These are phyloP conservation scores for Aurifilum marmelostoma DNA, from an alignment of 2,329 filamentous ascomycete genomes.

Conservation along the genomic window DNA sequence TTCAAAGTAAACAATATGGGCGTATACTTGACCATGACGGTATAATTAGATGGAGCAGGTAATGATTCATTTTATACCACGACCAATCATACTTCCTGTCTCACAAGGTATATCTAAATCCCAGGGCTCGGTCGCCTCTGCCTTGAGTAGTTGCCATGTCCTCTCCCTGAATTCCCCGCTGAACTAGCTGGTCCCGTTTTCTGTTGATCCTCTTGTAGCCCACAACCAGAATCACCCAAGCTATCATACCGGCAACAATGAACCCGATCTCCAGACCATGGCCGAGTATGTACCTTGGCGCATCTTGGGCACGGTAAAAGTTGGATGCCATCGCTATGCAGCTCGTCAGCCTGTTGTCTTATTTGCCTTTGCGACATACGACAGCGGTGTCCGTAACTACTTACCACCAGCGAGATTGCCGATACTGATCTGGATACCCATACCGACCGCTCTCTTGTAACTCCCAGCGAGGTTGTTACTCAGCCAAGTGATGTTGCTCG, in stretches of 20 bases:
- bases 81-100: not conserved
- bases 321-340: constrained; percentile 68
- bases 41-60: not conserved
- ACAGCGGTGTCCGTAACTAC: too few species aligned
- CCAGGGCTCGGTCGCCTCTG: not conserved
- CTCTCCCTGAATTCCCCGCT: not conserved
- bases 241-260: constrained; percentile 49
- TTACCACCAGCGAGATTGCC: constrained; percentile 57
- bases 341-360: not conserved
- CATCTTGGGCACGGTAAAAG: constrained; percentile 62
- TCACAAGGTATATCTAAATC: not conserved
- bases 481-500: constrained; percentile 79
- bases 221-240: constrained; percentile 47
- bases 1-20: not conserved
- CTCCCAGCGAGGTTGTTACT: constrained; percentile 72
- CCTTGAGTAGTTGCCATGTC: not conserved
- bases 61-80: too few species aligned
- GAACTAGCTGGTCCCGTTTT: constrained; percentile 46
- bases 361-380: too few species aligned
- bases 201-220: constrained; percentile 64
- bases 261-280: constrained; percentile 56
- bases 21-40: too few species aligned
- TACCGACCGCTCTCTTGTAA: constrained; percentile 66
- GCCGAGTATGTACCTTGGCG: constrained; percentile 52
- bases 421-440: constrained; percentile 65